These are phyloP conservation scores for Fusarium annulatum DNA, from an alignment of 2,329 filamentous ascomycete genomes.

Conservation along the genomic window DNA sequence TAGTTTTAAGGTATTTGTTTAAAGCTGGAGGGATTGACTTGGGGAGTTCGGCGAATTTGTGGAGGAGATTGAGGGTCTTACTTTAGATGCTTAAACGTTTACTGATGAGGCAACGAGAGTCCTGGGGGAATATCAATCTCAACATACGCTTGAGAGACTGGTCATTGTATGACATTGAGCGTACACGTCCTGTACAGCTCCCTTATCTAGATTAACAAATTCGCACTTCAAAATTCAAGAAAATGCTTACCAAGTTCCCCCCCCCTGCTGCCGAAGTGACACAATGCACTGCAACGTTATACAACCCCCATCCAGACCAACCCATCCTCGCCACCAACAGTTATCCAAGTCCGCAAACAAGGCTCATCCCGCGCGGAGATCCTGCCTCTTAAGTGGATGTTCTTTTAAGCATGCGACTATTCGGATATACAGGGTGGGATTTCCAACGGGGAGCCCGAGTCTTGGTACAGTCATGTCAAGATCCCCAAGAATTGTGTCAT, in stretches of 20 bases:
- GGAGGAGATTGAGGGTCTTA: too few relatives aligned
- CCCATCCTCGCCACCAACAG: background rate
- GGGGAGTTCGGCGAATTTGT: background rate
- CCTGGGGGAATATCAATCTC: too few relatives aligned
- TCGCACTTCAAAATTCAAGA: accelerated
- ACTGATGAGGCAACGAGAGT: too few relatives aligned
- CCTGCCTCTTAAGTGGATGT: accelerated
- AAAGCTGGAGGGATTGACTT: too few relatives aligned
- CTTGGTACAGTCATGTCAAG: background rate
- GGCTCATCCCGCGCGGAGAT: background rate
- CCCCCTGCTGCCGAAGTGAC: background rate
- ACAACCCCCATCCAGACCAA: background rate
- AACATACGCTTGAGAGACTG: too few relatives aligned
- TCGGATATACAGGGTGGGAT: background rate
- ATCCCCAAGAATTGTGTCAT: conserved; percentile 20
- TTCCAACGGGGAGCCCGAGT: background rate
- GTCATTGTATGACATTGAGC: accelerated
- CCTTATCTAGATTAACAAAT: background rate
- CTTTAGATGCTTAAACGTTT: too few relatives aligned
- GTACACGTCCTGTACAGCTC: accelerated
- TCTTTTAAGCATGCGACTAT: background rate
- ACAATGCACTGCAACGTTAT: background rate
- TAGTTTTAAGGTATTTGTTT: background rate
- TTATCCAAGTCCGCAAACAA: background rate
- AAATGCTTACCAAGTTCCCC: accelerated